Percentiles rank a stretch among this genome's conserved stretches.
Conservation (phyloP, 352 stramenopile species). For the Pythium dissimile region DNA sequence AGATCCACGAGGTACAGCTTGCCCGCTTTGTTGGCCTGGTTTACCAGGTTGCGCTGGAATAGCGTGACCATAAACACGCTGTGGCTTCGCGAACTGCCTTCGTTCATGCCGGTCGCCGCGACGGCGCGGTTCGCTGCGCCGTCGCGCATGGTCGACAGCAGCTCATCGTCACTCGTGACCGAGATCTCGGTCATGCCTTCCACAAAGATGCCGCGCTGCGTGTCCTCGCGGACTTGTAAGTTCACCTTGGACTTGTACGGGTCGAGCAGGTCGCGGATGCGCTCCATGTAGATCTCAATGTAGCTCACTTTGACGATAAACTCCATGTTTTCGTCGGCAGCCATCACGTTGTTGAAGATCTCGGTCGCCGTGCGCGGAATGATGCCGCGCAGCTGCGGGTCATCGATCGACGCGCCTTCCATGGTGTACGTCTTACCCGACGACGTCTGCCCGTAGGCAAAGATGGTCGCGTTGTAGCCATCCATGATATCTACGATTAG, state of each 20-base stretch:
- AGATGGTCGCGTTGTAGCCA: constrained; percentile 94
- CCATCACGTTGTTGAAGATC: constrained; percentile 86
- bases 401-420: constrained; percentile 84
- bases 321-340: constrained; percentile 88
- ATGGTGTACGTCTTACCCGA: constrained; percentile 90
- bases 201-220: constrained; percentile 90
- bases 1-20: constrained; percentile 94
- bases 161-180: constrained; percentile 89
- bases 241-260: constrained; percentile 90
- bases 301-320: constrained; percentile 93
- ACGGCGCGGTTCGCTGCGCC: constrained; percentile 83
- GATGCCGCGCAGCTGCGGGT: constrained; percentile 80
- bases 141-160: constrained; percentile 80
- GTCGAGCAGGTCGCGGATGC: constrained; percentile 91
- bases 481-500: constrained; percentile 90
- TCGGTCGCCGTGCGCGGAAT: constrained; percentile 86
- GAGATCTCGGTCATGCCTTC: constrained; percentile 92
- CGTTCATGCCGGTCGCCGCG: constrained; percentile 93
- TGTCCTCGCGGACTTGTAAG: constrained; percentile 88
- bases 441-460: constrained; percentile 91
- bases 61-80: constrained; percentile 92
- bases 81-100: constrained; percentile 88
- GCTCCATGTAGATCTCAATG: constrained; percentile 97
- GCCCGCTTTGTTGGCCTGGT: constrained; percentile 82
- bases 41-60: constrained; percentile 83